These are phyloP conservation scores for Poa annua DNA, from an alignment of 176 grass and related monocot genomes.

Conservation along the genomic window DNA sequence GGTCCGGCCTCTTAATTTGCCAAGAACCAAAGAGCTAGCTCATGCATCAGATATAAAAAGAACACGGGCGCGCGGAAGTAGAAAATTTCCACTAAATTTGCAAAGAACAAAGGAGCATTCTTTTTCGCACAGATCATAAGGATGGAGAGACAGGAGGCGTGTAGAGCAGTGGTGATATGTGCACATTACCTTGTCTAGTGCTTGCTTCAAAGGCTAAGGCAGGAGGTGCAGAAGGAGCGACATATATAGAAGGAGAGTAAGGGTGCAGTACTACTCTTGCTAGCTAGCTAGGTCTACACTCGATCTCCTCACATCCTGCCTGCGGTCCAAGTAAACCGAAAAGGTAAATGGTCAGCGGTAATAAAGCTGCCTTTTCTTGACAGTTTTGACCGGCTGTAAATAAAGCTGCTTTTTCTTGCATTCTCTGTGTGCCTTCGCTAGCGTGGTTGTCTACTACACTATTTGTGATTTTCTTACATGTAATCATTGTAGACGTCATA, in stretches of 20 bases:
- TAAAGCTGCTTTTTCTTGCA: not conserved
- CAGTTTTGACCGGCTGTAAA: constrained; percentile 12
- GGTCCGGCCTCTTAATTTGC: constrained; percentile 3
- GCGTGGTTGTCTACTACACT: no score
- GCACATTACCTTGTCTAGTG: constrained; percentile 49
- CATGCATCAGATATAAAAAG: constrained; percentile 15
- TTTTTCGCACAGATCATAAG: constrained; percentile 37
- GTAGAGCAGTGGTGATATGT: constrained; percentile 22
- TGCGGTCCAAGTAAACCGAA: not conserved
- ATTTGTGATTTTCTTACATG: no score
- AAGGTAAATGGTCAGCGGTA: constrained; percentile 20
- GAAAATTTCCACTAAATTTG: constrained; percentile 26
- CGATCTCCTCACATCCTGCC: not conserved
- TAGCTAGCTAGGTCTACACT: not conserved
- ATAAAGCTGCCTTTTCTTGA: not conserved
- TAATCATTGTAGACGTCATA: no score
- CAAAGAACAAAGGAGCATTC: constrained; percentile 37
- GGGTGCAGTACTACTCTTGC: constrained; percentile 13
- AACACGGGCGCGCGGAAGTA: constrained; percentile 27
- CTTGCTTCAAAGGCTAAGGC: constrained; percentile 58
- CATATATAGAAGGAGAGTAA: constrained; percentile 57
- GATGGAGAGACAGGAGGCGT: constrained; percentile 28
- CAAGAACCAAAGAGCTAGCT: not conserved
- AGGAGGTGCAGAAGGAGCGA: constrained; percentile 49
- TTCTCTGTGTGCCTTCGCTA: no score